These are phyloP conservation scores for Eragrostis tef DNA, from an alignment of 202 grass and related monocot species.

Conservation along the genomic window DNA sequence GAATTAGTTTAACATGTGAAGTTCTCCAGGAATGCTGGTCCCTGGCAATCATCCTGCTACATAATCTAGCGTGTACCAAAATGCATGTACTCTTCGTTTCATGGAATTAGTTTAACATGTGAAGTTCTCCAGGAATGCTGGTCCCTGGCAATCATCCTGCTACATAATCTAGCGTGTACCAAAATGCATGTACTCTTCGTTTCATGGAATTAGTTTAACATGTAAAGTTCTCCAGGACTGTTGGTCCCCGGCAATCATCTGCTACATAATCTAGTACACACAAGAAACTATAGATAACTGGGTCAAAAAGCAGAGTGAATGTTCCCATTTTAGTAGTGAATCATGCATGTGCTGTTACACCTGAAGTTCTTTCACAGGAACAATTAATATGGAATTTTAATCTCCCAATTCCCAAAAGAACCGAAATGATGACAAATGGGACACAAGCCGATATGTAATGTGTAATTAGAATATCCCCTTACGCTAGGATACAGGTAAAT, in stretches of 20 bases:
- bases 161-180: no score
- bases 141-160: no score
- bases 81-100: no score
- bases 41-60: no score
- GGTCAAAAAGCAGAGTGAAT: not conserved
- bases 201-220: not conserved
- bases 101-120: no score
- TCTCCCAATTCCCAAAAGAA: not conserved
- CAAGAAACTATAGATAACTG: constrained; percentile 1
- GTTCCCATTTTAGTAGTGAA: not conserved
- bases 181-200: not conserved
- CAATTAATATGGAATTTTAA: not conserved
- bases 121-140: no score
- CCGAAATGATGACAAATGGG: not conserved
- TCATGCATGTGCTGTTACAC: constrained; percentile 1
- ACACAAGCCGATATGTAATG: not conserved
- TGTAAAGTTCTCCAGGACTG: not conserved
- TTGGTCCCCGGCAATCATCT: no score
- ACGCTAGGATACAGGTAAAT: not conserved
- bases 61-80: no score
- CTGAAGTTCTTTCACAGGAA: not conserved
- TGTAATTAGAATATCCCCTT: not conserved
- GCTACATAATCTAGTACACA: not conserved
- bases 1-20: no score
- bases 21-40: no score